A percentile compares a stretch with the other conserved stretches of the same genome.
phyloP scores from a whole-genome alignment of 2,329 filamentous ascomycete genomes.

The Aspergillus terreus region DNA sequence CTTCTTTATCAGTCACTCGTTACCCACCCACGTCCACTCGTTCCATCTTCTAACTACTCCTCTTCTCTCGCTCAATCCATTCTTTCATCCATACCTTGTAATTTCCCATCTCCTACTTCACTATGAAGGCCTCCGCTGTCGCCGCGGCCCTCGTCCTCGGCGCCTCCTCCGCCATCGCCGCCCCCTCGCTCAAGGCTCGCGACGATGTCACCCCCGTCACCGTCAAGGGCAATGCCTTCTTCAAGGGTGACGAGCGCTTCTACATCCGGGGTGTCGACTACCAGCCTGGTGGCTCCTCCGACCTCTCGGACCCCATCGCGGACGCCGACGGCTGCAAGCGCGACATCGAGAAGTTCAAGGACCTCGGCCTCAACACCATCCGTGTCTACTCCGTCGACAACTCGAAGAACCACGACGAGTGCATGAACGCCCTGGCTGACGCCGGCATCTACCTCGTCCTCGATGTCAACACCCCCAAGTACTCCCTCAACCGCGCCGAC shows the following conservation, averaged over 20 bases:
- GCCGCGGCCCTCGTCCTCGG: slow-evolving; percentile 46
- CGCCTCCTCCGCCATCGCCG: slow-evolving; percentile 45
- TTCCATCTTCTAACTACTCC: background rate
- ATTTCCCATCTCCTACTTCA: slow-evolving; percentile 11
- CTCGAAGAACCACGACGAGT: slow-evolving; percentile 72
- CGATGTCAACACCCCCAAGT: slow-evolving; percentile 86
- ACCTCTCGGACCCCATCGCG: slow-evolving; percentile 70
- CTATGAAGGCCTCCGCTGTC: slow-evolving; percentile 53
- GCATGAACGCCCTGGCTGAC: slow-evolving; percentile 75
- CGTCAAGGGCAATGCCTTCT: slow-evolving; percentile 65
- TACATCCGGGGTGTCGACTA: slow-evolving; percentile 58
- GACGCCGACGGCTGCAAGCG: slow-evolving; percentile 68
- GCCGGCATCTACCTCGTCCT: slow-evolving; percentile 90
- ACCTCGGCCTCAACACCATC: slow-evolving; percentile 84
- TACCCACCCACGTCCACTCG: background rate
- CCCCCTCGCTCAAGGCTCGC: slow-evolving; percentile 37
- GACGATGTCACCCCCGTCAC: slow-evolving; percentile 53
- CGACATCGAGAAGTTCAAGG: slow-evolving; percentile 76
- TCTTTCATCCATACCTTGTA: slow-evolving; percentile 2
- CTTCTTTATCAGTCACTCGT: slow-evolving; percentile 15
- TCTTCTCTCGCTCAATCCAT: background rate
- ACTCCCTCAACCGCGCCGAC: slow-evolving; percentile 76
- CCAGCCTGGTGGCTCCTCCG: slow-evolving; percentile 62
- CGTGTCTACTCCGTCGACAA: slow-evolving; percentile 94
- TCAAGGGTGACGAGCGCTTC: slow-evolving; percentile 56